A percentile compares a stretch with the other conserved stretches of the same genome.
Evolutionary conservation across 1,284 basidiomycete species (phyloP).

Genomic region (Ceratobasidium theobromae): DNA sequence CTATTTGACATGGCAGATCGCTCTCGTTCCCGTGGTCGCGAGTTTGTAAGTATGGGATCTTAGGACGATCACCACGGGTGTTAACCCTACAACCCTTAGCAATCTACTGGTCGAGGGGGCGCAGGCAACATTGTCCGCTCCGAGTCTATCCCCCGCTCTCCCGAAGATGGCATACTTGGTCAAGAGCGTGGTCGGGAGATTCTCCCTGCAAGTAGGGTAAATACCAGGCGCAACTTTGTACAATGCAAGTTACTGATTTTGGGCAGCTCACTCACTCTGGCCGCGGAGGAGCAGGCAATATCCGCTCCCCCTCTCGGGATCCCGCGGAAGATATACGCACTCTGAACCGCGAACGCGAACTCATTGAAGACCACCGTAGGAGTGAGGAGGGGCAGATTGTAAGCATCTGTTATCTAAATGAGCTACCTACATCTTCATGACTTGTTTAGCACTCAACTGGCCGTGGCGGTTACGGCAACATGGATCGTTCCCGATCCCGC

Average conservation of each 20-base stretch:
- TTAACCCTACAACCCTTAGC: constrained; percentile 41
- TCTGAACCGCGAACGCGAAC: constrained; percentile 49
- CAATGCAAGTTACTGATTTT: constrained; percentile 22
- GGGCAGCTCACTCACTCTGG: constrained; percentile 61
- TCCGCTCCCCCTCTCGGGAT: constrained; percentile 68
- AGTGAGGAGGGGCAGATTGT: constrained; percentile 32
- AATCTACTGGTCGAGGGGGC: constrained; percentile 67
- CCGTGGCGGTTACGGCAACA: constrained; percentile 69
- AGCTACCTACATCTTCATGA: constrained; percentile 38
- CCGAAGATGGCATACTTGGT: constrained; percentile 43
- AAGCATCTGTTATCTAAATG: constrained; percentile 42
- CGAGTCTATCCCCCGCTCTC: constrained; percentile 45
- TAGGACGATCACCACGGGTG: neutral
- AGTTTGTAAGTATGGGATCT: constrained; percentile 38
- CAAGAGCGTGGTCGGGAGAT: constrained; percentile 51
- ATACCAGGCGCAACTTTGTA: neutral
- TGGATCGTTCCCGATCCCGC: constrained; percentile 43
- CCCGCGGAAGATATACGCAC: constrained; percentile 41
- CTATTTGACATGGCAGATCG: constrained; percentile 39
- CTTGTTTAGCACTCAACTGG: constrained; percentile 54
- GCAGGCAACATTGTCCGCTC: constrained; percentile 63
- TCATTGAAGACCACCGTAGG: constrained; percentile 45
- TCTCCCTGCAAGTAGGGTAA: constrained; percentile 41
- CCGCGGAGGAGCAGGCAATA: constrained; percentile 76
- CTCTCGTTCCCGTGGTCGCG: constrained; percentile 43